A percentile compares a stretch with the other conserved stretches of the same genome.
These are phyloP conservation scores for Vitis vinifera DNA, from an alignment of 164 flowering plant genomes.

Conservation along the genomic window DNA sequence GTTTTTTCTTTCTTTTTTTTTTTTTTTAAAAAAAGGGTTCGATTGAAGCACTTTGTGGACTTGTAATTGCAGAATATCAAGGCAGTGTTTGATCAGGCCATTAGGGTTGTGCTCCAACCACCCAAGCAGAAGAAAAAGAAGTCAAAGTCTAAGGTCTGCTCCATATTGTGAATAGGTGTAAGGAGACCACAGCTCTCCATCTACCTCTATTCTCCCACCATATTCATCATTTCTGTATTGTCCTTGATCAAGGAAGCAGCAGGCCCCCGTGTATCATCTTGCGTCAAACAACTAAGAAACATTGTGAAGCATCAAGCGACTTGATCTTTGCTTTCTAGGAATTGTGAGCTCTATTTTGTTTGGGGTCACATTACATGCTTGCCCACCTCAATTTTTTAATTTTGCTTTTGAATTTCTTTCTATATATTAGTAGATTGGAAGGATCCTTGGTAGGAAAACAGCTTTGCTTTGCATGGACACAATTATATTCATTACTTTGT, in stretches of 20 bases:
- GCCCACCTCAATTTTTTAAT: slow-evolving; percentile 12
- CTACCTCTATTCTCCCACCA: too few relatives aligned
- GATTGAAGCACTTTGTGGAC: not conserved
- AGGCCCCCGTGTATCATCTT: not conserved
- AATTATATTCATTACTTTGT: slow-evolving; percentile 6
- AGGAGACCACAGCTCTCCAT: slow-evolving; percentile 10
- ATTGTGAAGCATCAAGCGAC: slow-evolving; percentile 28
- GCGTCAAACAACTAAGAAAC: slow-evolving; percentile 8
- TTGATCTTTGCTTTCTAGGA: slow-evolving; percentile 21
- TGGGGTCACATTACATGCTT: slow-evolving; percentile 5
- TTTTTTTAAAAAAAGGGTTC: not conserved
- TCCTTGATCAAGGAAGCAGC: slow-evolving; percentile 14
- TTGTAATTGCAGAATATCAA: slow-evolving; percentile 55
- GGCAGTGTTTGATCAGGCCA: slow-evolving; percentile 65
- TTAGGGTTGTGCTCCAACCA: slow-evolving; percentile 72
- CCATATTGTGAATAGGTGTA: slow-evolving; percentile 45
- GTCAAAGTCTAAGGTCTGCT: slow-evolving; percentile 61
- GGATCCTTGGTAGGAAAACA: slow-evolving; percentile 17
- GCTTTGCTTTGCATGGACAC: slow-evolving; percentile 4
- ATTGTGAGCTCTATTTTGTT: slow-evolving; percentile 13
- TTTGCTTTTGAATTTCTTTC: slow-evolving; percentile 13
- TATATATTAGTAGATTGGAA: slow-evolving; percentile 20
- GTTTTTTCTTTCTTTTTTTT: too few relatives aligned
- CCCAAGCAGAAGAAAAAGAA: slow-evolving; percentile 75
- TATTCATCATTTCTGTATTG: not conserved